These are phyloP conservation scores for Skeletonema costatum DNA, from an alignment of 108 stramenopile genomes.

Conservation along the genomic window DNA sequence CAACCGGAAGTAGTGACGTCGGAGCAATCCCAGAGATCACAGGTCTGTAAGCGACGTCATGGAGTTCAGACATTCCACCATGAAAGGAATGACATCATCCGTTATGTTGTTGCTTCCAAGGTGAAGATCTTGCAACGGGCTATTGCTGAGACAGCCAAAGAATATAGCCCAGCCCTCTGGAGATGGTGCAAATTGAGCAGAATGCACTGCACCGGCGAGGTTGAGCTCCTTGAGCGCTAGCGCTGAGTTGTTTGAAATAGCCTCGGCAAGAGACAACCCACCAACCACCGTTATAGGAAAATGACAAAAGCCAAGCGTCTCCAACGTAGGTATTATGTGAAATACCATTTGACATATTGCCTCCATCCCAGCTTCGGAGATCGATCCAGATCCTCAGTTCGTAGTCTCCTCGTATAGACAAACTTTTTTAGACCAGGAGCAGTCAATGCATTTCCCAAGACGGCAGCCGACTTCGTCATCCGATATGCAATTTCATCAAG, in stretches of 20 bases:
- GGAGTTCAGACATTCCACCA: neutral
- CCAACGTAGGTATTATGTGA: neutral
- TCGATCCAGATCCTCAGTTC: neutral
- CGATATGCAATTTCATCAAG: conserved; percentile 1
- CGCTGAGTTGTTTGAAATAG: neutral
- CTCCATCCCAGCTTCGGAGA: neutral
- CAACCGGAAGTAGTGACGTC: neutral
- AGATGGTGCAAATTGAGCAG: neutral
- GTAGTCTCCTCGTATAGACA: conserved; percentile 2
- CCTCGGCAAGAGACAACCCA: neutral
- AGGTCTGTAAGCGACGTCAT: neutral
- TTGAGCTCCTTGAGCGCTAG: neutral
- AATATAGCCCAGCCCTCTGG: neutral
- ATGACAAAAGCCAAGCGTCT: neutral
- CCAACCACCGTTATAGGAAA: neutral
- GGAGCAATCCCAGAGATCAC: neutral
- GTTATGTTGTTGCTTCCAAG: neutral
- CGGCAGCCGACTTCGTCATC: neutral
- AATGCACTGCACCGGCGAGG: neutral
- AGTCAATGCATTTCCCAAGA: neutral
- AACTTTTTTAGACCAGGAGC: neutral
- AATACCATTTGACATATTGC: neutral
- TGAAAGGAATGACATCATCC: neutral
- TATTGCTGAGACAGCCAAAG: neutral
- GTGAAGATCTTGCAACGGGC: neutral